These are phyloP conservation scores for Coccomyxa sp. DNA, from an alignment of 139 green algal species.

Conservation along the genomic window DNA sequence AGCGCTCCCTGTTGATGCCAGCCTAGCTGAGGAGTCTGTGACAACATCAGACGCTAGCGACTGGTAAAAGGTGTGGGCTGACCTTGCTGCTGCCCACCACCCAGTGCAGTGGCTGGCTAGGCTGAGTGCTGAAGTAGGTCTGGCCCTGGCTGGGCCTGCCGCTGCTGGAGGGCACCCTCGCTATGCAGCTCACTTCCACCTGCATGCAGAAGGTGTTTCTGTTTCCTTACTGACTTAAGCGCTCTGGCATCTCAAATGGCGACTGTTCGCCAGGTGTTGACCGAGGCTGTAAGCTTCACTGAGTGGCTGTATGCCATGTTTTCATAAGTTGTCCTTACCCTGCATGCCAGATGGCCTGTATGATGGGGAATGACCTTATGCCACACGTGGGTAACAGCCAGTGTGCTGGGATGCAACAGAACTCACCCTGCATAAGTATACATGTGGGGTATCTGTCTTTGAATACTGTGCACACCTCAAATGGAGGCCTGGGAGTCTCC, in stretches of 20 bases:
- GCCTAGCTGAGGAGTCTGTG: too few relatives aligned
- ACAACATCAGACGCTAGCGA: too few relatives aligned
- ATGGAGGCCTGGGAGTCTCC: slow-evolving; percentile 72
- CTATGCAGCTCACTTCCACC: slow-evolving; percentile 36
- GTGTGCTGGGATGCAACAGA: too few relatives aligned
- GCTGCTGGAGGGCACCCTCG: slow-evolving; percentile 30
- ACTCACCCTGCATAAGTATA: not conserved
- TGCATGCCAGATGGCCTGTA: not conserved
- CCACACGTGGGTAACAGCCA: too few relatives aligned
- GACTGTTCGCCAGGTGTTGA: too few relatives aligned
- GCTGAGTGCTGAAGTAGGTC: slow-evolving; percentile 13
- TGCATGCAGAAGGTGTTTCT: slow-evolving; percentile 8
- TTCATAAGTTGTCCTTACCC: not conserved
- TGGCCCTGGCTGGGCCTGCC: slow-evolving; percentile 25
- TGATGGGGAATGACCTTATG: too few relatives aligned
- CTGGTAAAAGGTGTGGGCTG: too few relatives aligned
- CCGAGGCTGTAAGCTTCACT: too few relatives aligned
- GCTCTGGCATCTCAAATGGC: too few relatives aligned
- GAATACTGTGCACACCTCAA: slow-evolving; percentile 51
- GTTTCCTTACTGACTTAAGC: not conserved
- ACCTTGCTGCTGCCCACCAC: slow-evolving; percentile 31
- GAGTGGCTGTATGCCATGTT: not conserved
- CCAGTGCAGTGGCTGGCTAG: slow-evolving; percentile 23
- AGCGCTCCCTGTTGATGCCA: too few relatives aligned
- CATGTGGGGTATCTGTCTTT: too few relatives aligned